Evolutionary conservation across 768 basidiomycete genomes (phyloP), one percentile per base, ranked within the genome.

Genomic region (Boletus rubescentipes): DNA sequence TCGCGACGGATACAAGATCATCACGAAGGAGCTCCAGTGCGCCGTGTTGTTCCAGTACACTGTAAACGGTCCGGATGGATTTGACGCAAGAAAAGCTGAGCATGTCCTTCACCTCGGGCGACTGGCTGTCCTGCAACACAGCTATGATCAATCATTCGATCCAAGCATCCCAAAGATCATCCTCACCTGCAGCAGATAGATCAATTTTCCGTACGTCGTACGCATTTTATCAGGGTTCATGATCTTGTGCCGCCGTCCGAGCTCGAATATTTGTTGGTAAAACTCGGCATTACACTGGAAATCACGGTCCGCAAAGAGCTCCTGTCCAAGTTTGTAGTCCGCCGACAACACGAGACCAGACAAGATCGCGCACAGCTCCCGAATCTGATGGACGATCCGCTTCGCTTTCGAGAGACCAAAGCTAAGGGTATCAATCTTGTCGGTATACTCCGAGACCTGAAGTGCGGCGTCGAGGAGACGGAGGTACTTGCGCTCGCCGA

Each of bases 141-240:
- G 30, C 30, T 11, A 26, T 32, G 30, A n/a, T 44, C 15, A 23
- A 54, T 30, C 29, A 5, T 30, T 18, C 21, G 30, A 23, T 23
- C 40, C 2, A 23, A n/a, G 23, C 15, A n/a, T 10, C 7, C 20
- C 21, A 3, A 31, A 15, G 14, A 41, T 30, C 14, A 45, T 40
- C 64, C 76, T 59, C 57, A 87, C 89, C 80, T 91, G 89, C 32
- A 92, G 78, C 51, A 93, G 73, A 69, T 92, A 93, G 32, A 92
- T 85, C 54, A 93, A 73, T 65, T 93, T 93, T 10, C 91, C 91
- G 56, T 93, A 93, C 9, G 89, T 93, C 29, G 87, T 85, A 23
- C 91, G 80, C 91, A 93, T 92, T 62, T 92, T 92, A 65, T 93
- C 91, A 0, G 91, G 91, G 61, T 93, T 93, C 89, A 89, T 91